Evolutionary conservation across 2,329 filamentous ascomycete species (phyloP), one percentile per base, ranked within the genome.

Genomic region (Botrytis porri): DNA sequence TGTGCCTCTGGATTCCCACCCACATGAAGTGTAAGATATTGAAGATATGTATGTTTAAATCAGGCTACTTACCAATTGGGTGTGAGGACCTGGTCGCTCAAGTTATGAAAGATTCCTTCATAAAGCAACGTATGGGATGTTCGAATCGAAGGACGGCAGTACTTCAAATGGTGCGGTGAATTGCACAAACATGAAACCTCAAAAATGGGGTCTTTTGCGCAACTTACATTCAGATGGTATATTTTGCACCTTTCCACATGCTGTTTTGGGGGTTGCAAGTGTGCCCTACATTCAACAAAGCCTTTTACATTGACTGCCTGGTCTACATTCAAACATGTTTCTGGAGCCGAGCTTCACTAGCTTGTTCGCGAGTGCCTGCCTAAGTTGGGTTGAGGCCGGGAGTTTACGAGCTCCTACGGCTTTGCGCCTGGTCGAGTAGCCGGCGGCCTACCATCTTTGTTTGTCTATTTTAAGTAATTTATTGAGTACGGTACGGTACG

Each of bases 21-120:
- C 6, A 37, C 48, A 41, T 39, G 25, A 69, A 41, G 48, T 69
- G 65, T 69, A 69, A 57, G 65, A 69, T 69, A 69, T 22, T 32
- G 65, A 69, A 57, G 65, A 57, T 59, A 57, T 57, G 37, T 12
- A 69, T 69, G 48, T 57, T n/a, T 4, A 41, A 25, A 32, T 41
- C 65, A 69, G 37, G 10, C 37, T 69, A 32, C 65, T 9, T 54
- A 67, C 35, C 4, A 41, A 5, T 6, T 25, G 22, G 25, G n/a
- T 32, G 48, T 69, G 65, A 29, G 65, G 37, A 41, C 43, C 45
- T 32, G 48, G 37, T 43, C 18, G 37, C n/a, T 57, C 35, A 41
- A 41, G 10, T 32, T 41, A 69, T 69, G 48, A 57, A 41, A 25
- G 18, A 43, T 41, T 25, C 29, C 22, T 41, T 16, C 25, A n/a